Base-by-base conservation (phyloP, 2,329 filamentous ascomycete species). In the Fusarium metavorans region DNA sequence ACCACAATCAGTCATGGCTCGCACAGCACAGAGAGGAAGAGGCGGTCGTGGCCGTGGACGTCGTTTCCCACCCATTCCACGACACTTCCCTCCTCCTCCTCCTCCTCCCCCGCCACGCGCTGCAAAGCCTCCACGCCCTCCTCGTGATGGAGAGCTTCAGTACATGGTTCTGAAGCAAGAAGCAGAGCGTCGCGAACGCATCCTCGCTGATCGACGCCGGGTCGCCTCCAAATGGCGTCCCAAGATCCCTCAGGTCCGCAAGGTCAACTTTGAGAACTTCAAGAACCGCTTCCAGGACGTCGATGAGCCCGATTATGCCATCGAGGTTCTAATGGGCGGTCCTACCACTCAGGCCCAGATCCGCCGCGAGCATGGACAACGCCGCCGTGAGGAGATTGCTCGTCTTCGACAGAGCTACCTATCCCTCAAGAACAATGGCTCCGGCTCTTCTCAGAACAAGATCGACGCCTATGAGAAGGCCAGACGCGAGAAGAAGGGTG, bases 191-290 rank as follows among this genome's bases (percentile, higher is more conserved):
- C 83, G 82, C 7, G 80, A 84, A 65, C 78, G 79, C 4, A 82
- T 84, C 56, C 74, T 84, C 16, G 79, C 82, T 18, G 80, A 84
- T 48, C 80, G 76, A 11, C 81, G 80, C 27, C 81, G 83, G 37
- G 77, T 72, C 13, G 81, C 79, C 14, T 77, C 83, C 60, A 84
- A 84, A 68, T 84, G 83, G 83, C 82, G 82, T 1, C 75, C 82
- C 66, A 84, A 84, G 82, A 82, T 87, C 23, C 82, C 83, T 1
- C 79, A 81, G 30, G 82, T 84, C n/a, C 80, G 83, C 58, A 83
- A 81, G 68, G 80, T 84, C 64, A 83, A 84, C 75, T 85, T 85
- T 64, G 83, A 85, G 71, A 80, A 83, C 73, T 86, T 85, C 78
- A 86, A 85, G 76, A 86, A 86, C 70, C 79, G 82, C 62, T 84